A percentile compares a stretch with the other conserved stretches of the same genome.
phyloP scores from a whole-genome alignment of 495 filamentous ascomycete species.

The Tuber borchii region DNA sequence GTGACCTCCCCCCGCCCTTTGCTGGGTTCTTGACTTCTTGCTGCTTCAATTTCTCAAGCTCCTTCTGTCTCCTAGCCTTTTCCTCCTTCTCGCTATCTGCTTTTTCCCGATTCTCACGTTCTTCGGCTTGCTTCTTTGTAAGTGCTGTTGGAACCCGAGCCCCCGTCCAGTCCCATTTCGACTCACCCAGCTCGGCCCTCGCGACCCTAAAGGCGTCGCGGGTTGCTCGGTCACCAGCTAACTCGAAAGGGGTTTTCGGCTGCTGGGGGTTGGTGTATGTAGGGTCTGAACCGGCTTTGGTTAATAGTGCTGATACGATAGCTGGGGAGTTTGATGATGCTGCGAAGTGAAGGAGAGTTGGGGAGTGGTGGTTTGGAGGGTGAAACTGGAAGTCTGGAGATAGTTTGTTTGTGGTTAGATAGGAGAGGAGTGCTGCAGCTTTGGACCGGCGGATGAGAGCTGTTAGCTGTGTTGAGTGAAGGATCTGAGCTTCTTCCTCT shows the following conservation, averaged over 20 bases:
- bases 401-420: constrained; percentile 66
- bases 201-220: constrained; percentile 89
- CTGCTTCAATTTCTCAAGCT: constrained; percentile 57
- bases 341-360: constrained; percentile 79
- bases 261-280: constrained; percentile 57
- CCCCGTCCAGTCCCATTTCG: constrained; percentile 68
- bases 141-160: constrained; percentile 66
- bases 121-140: constrained; percentile 60
- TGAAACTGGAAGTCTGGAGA: constrained; percentile 64
- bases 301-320: constrained; percentile 67
- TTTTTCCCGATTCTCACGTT: constrained; percentile 58
- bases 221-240: constrained; percentile 77
- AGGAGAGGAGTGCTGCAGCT: constrained; percentile 76
- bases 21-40: constrained; percentile 56
- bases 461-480: constrained; percentile 82
- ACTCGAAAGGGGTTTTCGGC: constrained; percentile 73
- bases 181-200: constrained; percentile 70
- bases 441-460: constrained; percentile 86
- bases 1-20: constrained; percentile 53
- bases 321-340: constrained; percentile 67
- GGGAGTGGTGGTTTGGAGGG: constrained; percentile 71
- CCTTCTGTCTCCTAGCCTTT: constrained; percentile 50
- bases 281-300: constrained; percentile 69
- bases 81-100: constrained; percentile 51
- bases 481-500: constrained; percentile 68